Base-by-base conservation (phyloP, 2,329 filamentous ascomycete species). In the Aaosphaeria arxii region DNA sequence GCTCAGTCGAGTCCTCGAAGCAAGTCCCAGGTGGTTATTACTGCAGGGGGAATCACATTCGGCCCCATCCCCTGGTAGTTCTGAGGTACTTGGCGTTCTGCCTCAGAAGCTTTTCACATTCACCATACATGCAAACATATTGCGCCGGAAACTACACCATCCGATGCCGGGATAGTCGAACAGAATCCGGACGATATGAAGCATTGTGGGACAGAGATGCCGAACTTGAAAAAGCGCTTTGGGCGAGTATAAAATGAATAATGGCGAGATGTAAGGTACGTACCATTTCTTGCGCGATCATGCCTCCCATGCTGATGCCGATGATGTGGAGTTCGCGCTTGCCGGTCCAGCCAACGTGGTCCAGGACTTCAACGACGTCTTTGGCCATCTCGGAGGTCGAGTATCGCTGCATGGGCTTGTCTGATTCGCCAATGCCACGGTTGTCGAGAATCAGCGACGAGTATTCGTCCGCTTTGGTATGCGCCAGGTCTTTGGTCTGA, bases 211-310 rank as follows among this genome's bases (percentile, higher is more conserved):
- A 36, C n/a, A 36, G 33, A 36, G 33, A 36, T 24, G 42, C 17
- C 17, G 17, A 24, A 24, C 17, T 24, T 24, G 17, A 24, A 24
- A 24, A 24, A 24, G 33, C n/a, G 7, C 33, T n/a, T 9, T 36
- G 33, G 33, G 33, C 33, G 33, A 9, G 17, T 24, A 24, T 24
- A 24, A 24, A 9, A 36, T 36, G 48, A 33, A 43, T 46, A 44
- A 45, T 46, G 35, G 42, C 35, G 24, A 30, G 43, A 28, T 40
- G 28, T 17, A 42, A 47, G 2, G 17, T 24, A 63, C 71, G 61
- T 67, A 78, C 80, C 4, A 96, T 63, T 72, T 96, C 91, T 70
- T 95, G 91, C 2, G 88, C 83, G 59, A 96, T 92, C 91, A 96
- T 95, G 62, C 91, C 90, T 54, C 90, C 90, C 80, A 95, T 88